Base-by-base conservation (phyloP, 2,329 filamentous ascomycete species). In the Gnomoniopsis smithogilvyi region DNA sequence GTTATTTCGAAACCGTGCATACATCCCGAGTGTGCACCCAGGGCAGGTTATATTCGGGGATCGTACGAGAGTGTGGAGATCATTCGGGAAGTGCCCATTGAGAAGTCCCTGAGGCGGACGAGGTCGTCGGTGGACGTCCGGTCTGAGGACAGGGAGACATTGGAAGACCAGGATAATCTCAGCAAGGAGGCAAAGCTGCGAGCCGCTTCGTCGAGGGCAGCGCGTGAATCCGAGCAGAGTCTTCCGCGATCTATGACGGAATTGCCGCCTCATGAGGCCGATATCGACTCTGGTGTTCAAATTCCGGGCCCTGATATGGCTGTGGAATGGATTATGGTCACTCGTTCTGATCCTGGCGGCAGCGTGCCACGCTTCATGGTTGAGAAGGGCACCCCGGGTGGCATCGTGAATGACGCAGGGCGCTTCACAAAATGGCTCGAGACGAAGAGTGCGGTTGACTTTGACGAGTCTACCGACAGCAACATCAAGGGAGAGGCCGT, bases 271-370 rank as follows among this genome's bases (percentile, higher is more conserved):
- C 41, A 50, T 47, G 62, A 56, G 7, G 48, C 30, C 21, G 53
- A 53, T 2, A 52, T 55, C 12, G 51, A 51, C n/a, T 45, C 53
- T n/a, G 51, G 34, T 3, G 21, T 47, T 8, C 63, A 56, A 3
- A 58, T 59, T 2, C 62, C 59, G 1, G 64, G 63, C 4, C 69
- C 65, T 1, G 69, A 76, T n/a, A 77, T 73, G 30, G 73, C 77
- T 26, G 70, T 96, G 1, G 92, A 96, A 72, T 96, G 92, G 92
- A 83, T 95, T 62, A 96, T 96, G 92, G 85, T 96, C 19, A 96
- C 92, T 1, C 82, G 92, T 51, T 94, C 90, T 70, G 92, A 96
- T 66, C 92, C 92, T 3, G 92, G 92, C 12, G 92, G 92, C 54
- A 94, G 86, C 60, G 92, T 96, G 19, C 92, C 92, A 1, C 83